Evolutionary conservation across 2,329 filamentous ascomycete genomes (phyloP), one percentile per base, ranked within the genome.

Genomic region (Alternaria alternata): DNA sequence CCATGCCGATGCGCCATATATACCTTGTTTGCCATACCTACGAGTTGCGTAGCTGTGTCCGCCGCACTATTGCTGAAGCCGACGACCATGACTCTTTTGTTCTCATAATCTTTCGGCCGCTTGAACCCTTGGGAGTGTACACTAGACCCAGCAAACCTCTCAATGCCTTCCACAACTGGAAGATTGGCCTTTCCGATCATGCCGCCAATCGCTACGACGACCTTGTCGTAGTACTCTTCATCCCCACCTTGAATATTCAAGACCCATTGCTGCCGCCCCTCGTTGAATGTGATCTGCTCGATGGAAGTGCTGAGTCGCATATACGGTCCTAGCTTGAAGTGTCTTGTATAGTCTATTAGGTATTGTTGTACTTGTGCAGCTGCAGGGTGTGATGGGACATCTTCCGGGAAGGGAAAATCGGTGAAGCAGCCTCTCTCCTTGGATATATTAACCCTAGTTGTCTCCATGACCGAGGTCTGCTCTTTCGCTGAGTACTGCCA

Each of bases 31-130:
- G 69, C 68, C n/a, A 61, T 24, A 16, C 62, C 63, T 8, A 62
- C 67, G 1, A 72, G 65, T 14, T 69, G 61, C 0, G 67, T 68
- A 5, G 67, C 62, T n/a, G 66, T 68, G 43, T 74, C 70, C 32
- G 68, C 70, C 8, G 69, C 70, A 18, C 65, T 70, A 28, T 74
- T 71, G 7, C 68, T 66, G 26, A 73, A 71, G 4, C 69, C 70
- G 5, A 73, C 63, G 5, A 74, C 66, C 62, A 74, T 59, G 36
- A 73, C 66, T 55, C 57, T 57, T 22, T 66, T 70, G 6, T 58
- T 52, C 7, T 28, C 8, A 18, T 62, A 70, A 4, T 67, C 44
- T 53, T 32, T 22, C 0, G 67, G 67, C 22, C 48, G 51, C 34
- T 70, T 69, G 51, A 68, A 69, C 4, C 46, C 55, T 49, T 54